Conservation (phyloP, 2,329 filamentous ascomycete species). For the Talaromyces sp. region DNA sequence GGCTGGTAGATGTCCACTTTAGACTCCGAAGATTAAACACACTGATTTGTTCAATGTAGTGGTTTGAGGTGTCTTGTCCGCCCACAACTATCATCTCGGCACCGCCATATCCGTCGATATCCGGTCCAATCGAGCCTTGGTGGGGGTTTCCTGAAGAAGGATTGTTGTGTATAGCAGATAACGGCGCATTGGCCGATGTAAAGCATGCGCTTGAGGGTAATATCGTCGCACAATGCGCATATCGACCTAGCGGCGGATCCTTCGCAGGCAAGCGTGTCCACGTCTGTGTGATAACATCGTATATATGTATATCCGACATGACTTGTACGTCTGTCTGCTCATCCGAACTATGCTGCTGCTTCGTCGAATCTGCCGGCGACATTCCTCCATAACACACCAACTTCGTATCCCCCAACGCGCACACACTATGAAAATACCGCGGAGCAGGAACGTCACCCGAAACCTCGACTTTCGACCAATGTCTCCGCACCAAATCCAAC, state of each 20-base stretch:
- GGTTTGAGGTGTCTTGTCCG: constrained; percentile 94
- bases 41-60: constrained; percentile 98
- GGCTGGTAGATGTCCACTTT: constrained; percentile 90
- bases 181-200: constrained; percentile 75
- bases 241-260: constrained; percentile 86
- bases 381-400: constrained; percentile 98
- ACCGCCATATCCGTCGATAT: constrained; percentile 84
- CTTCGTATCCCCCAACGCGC: constrained; percentile 88
- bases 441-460: constrained; percentile 83
- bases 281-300: constrained; percentile 74
- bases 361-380: constrained; percentile 66
- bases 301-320: constrained; percentile 97
- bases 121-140: constrained; percentile 81
- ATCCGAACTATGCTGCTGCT: constrained; percentile 51
- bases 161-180: constrained; percentile 87
- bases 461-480: constrained; percentile 89
- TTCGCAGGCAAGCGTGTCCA: constrained; percentile 83
- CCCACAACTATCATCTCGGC: constrained; percentile 97
- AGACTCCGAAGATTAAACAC: constrained; percentile 94
- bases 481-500: constrained; percentile 81
- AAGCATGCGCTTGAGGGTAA: constrained; percentile 85
- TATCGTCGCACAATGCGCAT: constrained; percentile 94
- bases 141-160: constrained; percentile 79
- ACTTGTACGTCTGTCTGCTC: constrained; percentile 84
- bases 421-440: constrained; percentile 96